Conservation (phyloP, 2,329 filamentous ascomycete species). For the Macrophomina pseudophaseolina region DNA sequence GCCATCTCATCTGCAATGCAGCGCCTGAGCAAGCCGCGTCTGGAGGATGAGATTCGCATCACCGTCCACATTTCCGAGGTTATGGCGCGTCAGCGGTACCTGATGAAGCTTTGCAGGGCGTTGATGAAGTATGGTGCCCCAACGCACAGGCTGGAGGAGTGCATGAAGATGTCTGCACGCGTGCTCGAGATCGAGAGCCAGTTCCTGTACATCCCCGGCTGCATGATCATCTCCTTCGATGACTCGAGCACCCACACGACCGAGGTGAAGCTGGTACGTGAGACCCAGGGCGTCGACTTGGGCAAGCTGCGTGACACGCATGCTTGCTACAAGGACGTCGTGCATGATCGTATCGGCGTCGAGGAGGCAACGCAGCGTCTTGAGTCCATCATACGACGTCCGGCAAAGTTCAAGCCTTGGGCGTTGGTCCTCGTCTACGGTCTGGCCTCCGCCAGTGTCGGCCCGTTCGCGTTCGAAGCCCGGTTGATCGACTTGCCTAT, state of each 20-base stretch:
- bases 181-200: constrained; percentile 88
- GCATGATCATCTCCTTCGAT: constrained; percentile 93
- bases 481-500: constrained; percentile 79
- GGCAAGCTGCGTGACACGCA: constrained; percentile 76
- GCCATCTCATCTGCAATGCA: constrained; percentile 42
- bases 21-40: constrained; percentile 42
- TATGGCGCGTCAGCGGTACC: constrained; percentile 78
- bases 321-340: constrained; percentile 80
- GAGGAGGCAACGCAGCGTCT: constrained; percentile 70
- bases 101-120: constrained; percentile 82
- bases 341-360: constrained; percentile 75
- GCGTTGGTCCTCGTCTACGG: constrained; percentile 71
- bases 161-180: constrained; percentile 87
- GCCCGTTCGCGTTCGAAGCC: constrained; percentile 79
- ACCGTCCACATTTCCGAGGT: constrained; percentile 70
- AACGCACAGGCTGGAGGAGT: constrained; percentile 89
- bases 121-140: constrained; percentile 91
- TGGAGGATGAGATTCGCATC: constrained; percentile 61
- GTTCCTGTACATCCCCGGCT: constrained; percentile 87
- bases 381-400: constrained; percentile 65
- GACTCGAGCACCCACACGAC: constrained; percentile 75
- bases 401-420: constrained; percentile 58
- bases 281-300: constrained; percentile 72
- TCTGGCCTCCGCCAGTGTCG: constrained; percentile 75
- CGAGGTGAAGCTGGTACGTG: constrained; percentile 77